Evolutionary conservation across 768 basidiomycete genomes (phyloP), one percentile per base, ranked within the genome.

Genomic region (Termitomyces sp.): DNA sequence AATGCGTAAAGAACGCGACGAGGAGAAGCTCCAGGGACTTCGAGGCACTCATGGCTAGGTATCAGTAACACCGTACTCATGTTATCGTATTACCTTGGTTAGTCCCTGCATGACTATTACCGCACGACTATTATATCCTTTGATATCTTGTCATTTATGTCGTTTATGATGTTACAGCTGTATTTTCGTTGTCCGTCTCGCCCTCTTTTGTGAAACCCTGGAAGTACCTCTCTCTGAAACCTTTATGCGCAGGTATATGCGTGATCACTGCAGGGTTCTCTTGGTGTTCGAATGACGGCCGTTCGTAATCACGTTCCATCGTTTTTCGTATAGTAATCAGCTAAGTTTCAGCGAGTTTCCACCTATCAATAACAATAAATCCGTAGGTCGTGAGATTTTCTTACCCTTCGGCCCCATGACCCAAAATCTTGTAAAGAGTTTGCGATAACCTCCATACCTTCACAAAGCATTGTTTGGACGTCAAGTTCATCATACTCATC

Each of bases 361-460:
- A 37, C 42, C n/a, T 42, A 34, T 54, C 39, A 60, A 39, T 6
- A 53, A 58, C n/a, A 48, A n/a, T 30, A 24, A 39, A 51, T 36
- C 37, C 24, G 27, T 47, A 22, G 59, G 12, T 24, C 15, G 16
- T 42, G 56, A 36, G 39, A 27, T 51, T 46, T 27, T 75, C 90
- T 72, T 67, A 94, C 95, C 69, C 96, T 74, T 64, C 96, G 78
- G 1, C 93, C 95, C 96, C 96, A 99, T 27, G 87, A 90, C 15
- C 95, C 95, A 67, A 98, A 99, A 65, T 89, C 87, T 72, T 99
- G 95, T 61, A 93, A 72, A 37, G 93, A 95, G 69, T 96, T 95
- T 0, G 89, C 88, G 45, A 95, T 78, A 20, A 98, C 73, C 64
- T 86, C 85, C 90, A 98, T 95, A 1, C 95, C 95, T 24, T 86